Percentiles rank a stretch among this genome's conserved stretches.
These are phyloP conservation scores for Rhodotorula toruloides DNA, from an alignment of 768 basidiomycete genomes.

Conservation along the genomic window DNA sequence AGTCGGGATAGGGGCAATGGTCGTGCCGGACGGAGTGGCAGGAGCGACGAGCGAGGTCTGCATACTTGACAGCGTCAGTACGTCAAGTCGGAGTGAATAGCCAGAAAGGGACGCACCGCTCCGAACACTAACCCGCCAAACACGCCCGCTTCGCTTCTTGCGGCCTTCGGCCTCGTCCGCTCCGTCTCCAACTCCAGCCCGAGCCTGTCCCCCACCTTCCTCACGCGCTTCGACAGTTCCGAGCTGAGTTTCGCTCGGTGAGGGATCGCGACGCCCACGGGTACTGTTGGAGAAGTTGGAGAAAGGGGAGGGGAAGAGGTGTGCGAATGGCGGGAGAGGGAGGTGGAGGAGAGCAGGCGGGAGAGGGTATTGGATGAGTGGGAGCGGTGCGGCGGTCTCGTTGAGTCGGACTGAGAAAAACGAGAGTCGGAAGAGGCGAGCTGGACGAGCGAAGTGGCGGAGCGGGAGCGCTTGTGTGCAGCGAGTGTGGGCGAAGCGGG, in stretches of 20 bases:
- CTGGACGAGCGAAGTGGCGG: background rate
- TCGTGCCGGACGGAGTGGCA: slow-evolving; percentile 9
- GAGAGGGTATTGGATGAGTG: slow-evolving; percentile 9
- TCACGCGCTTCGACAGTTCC: slow-evolving; percentile 30
- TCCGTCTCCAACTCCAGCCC: slow-evolving; percentile 39
- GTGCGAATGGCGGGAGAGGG: background rate
- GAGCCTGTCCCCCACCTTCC: slow-evolving; percentile 36
- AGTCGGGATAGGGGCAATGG: slow-evolving; percentile 17
- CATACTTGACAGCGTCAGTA: background rate
- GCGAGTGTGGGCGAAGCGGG: background rate
- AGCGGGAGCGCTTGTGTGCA: background rate
- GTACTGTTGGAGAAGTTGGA: background rate
- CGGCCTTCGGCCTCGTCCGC: slow-evolving; percentile 47
- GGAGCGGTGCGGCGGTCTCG: background rate
- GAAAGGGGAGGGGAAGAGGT: background rate
- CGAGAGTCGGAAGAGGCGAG: slow-evolving; percentile 4
- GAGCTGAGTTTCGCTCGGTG: slow-evolving; percentile 19
- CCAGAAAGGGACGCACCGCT: slow-evolving; percentile 2
- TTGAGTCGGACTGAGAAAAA: background rate
- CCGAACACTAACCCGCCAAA: slow-evolving; percentile 23
- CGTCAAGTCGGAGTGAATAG: background rate
- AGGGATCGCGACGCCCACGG: slow-evolving; percentile 3
- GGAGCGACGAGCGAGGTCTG: slow-evolving; percentile 21
- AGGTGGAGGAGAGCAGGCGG: background rate
- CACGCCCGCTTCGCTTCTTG: slow-evolving; percentile 47